Conservation (phyloP, 306 rosid species). For the Cicer pinnatifidum region DNA sequence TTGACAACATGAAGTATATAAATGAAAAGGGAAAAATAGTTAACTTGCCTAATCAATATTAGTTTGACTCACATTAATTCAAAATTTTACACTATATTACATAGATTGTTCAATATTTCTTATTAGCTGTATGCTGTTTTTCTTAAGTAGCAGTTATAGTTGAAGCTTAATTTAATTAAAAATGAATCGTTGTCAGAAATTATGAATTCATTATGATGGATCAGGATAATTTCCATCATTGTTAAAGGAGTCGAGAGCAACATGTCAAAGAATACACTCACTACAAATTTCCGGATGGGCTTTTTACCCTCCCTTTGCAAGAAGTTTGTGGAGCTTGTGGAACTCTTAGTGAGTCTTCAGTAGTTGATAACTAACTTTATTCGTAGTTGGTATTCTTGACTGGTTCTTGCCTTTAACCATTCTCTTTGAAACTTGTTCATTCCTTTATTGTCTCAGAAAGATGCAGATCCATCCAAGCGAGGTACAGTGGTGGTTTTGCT, state of each 20-base stretch:
- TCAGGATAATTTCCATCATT: constrained; percentile 87
- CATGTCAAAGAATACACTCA: constrained; percentile 79
- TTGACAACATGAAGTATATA: constrained; percentile 23
- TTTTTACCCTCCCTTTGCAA: constrained; percentile 75
- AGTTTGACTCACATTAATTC: constrained; percentile 28
- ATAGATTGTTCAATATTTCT: constrained; percentile 9
- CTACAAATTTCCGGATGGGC: constrained; percentile 75
- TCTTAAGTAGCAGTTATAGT: constrained; percentile 36
- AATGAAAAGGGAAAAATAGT: not conserved
- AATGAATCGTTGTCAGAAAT: constrained; percentile 36
- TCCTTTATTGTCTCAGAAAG: constrained; percentile 64
- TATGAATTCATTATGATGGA: constrained; percentile 51
- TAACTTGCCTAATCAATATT: constrained; percentile 31
- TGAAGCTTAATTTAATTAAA: constrained; percentile 38
- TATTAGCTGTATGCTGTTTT: constrained; percentile 29
- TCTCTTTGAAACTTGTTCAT: constrained; percentile 41
- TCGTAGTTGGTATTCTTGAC: constrained; percentile 41
- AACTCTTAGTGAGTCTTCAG: constrained; percentile 68
- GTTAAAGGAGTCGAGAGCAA: constrained; percentile 85
- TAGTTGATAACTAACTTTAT: constrained; percentile 37
- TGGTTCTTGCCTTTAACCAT: constrained; percentile 36
- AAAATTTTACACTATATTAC: constrained; percentile 34
- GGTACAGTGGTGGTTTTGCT: constrained; percentile 74
- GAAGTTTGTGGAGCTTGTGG: constrained; percentile 89
- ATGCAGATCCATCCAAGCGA: constrained; percentile 65